phyloP scores from a whole-genome alignment of 495 filamentous ascomycete genomes.

The Podospora sp. region DNA sequence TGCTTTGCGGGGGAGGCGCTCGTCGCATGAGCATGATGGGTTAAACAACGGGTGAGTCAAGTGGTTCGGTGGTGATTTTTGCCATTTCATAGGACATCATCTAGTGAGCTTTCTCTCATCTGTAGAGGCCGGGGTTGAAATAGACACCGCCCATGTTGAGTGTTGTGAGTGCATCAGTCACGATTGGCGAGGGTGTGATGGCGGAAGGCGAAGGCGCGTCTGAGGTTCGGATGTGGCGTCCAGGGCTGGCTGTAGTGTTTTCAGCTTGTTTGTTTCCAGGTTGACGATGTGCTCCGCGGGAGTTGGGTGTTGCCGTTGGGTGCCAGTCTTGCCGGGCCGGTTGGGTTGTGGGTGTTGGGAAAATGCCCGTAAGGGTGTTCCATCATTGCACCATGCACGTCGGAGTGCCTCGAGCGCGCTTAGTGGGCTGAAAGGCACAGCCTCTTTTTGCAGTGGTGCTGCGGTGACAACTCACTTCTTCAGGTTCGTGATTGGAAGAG shows the following conservation, averaged over 20 bases:
- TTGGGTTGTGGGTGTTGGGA: too few species aligned
- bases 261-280: not conserved
- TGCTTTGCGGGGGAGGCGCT: not conserved
- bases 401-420: too few species aligned
- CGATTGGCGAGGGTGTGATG: not conserved
- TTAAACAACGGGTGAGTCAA: not conserved
- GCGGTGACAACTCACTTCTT: too few species aligned
- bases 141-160: too few species aligned
- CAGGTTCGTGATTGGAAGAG: too few species aligned
- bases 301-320: not conserved
- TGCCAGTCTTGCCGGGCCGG: too few species aligned
- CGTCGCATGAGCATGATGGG: not conserved
- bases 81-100: not conserved
- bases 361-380: too few species aligned
- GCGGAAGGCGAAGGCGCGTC: not conserved
- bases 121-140: too few species aligned
- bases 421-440: too few species aligned
- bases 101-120: too few species aligned
- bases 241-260: not conserved
- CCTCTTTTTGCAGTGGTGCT: too few species aligned
- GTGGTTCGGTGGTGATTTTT: not conserved
- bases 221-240: not conserved
- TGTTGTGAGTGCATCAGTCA: not conserved
- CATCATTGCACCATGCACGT: too few species aligned
- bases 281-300: not conserved